Conservation (phyloP, 129 eudicot species). For the Helianthus annuus region HanXRQr2.0-SUNRISE NC_035447.2:1497565-1498064, state of each 20-base stretch:
- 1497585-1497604: constrained; percentile 99
- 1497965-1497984: background rate
- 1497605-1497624: constrained; percentile 95
- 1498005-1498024: background rate
- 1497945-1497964: background rate
- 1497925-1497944: background rate
- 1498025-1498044: background rate
- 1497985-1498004: background rate
- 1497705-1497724: constrained; percentile 53
- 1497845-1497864: background rate
- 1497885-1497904: background rate
- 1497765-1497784: background rate
- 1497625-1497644: background rate
- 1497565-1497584: constrained; percentile 75
- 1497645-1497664: background rate
- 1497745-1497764: constrained; percentile 86
- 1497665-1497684: background rate
- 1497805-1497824: constrained; percentile 4
- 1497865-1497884: background rate
- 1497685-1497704: background rate
- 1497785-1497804: constrained; percentile 17
- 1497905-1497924: background rate
- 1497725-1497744: constrained; percentile 95
- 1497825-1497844: constrained; percentile 8
- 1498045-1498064: background rate